Percentiles rank a stretch among this genome's conserved stretches.
Evolutionary conservation across 2,329 filamentous ascomycete genomes (phyloP).

Genomic region (Cladorrhinum sp.): DNA sequence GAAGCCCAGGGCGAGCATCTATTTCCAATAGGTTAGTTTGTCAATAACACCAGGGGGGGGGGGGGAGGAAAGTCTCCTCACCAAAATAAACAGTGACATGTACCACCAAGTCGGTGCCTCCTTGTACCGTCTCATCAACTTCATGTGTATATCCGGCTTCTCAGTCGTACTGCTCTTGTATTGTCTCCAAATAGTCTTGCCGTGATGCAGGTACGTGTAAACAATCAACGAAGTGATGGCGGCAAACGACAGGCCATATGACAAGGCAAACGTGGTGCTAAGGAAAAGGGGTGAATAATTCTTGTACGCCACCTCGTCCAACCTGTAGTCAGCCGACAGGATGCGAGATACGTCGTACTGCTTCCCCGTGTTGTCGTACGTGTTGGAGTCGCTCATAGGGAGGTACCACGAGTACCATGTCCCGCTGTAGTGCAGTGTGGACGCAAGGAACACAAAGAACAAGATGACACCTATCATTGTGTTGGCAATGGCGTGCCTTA

Average conservation of each 20-base stretch:
- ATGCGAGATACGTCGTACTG: slow-evolving; percentile 64
- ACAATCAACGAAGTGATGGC: slow-evolving; percentile 67
- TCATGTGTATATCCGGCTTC: slow-evolving; percentile 63
- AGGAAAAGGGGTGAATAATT: slow-evolving; percentile 67
- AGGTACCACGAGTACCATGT: slow-evolving; percentile 63
- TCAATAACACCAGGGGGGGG: slow-evolving; percentile 11
- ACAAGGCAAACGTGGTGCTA: slow-evolving; percentile 67
- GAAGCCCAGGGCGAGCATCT: slow-evolving; percentile 54
- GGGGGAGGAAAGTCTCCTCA: slow-evolving; percentile 33
- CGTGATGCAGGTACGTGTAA: slow-evolving; percentile 64
- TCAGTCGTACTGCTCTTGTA: slow-evolving; percentile 57
- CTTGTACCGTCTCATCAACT: slow-evolving; percentile 59
- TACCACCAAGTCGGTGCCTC: slow-evolving; percentile 66
- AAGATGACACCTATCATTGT: slow-evolving; percentile 64
- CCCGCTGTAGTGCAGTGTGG: slow-evolving; percentile 62
- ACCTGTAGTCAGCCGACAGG: slow-evolving; percentile 57
- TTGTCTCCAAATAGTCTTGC: slow-evolving; percentile 63
- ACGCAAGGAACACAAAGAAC: slow-evolving; percentile 61
- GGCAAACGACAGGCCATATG: slow-evolving; percentile 70
- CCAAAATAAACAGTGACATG: slow-evolving; percentile 52
- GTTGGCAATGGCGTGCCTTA: slow-evolving; percentile 68
- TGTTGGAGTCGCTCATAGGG: slow-evolving; percentile 66
- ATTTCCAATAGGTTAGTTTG: slow-evolving; percentile 1
- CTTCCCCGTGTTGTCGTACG: slow-evolving; percentile 67
- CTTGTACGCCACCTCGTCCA: slow-evolving; percentile 62